A percentile compares a stretch with the other conserved stretches of the same genome.
phyloP scores from a whole-genome alignment of 202 grass and related monocot genomes.

The Zizania palustris region DNA sequence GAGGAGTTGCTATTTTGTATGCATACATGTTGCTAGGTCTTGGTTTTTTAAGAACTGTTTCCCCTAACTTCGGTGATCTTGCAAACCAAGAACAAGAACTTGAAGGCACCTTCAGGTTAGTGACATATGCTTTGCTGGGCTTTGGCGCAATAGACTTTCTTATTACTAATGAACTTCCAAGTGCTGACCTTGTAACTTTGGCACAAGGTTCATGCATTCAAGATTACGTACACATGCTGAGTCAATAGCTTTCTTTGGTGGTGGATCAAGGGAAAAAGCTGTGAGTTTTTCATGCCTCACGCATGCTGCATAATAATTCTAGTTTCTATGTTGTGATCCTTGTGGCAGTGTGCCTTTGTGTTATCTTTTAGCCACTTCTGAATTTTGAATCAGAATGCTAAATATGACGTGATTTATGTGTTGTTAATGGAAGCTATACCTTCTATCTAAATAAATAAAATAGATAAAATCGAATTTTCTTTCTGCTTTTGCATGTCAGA shows the following conservation, averaged over 20 bases:
- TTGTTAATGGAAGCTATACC: slow-evolving; percentile 2
- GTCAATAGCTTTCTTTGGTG: slow-evolving; percentile 98
- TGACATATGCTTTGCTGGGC: slow-evolving; percentile 17
- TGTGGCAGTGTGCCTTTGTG: neutral
- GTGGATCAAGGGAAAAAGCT: slow-evolving; percentile 89
- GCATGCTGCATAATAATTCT: slow-evolving; percentile 10
- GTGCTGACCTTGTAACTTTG: slow-evolving; percentile 27
- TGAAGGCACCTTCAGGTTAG: slow-evolving; percentile 94
- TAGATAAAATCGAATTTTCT: neutral
- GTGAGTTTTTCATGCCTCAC: slow-evolving; percentile 54
- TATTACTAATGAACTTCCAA: slow-evolving; percentile 8
- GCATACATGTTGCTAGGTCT: slow-evolving; percentile 94
- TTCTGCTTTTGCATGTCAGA: slow-evolving; percentile 3
- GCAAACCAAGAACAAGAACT: slow-evolving; percentile 91
- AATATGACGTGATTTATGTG: slow-evolving; percentile 7
- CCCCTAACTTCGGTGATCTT: slow-evolving; percentile 95
- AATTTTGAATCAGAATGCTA: slow-evolving; percentile 29
- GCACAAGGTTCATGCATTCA: slow-evolving; percentile 87
- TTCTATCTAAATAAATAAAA: slow-evolving; percentile 16
- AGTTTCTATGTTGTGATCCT: neutral
- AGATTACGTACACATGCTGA: slow-evolving; percentile 95
- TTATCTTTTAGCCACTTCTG: neutral
- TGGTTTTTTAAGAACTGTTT: slow-evolving; percentile 88
- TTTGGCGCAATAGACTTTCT: slow-evolving; percentile 5
- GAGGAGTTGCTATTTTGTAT: slow-evolving; percentile 94